These are phyloP conservation scores for Suhomyces bolitotheri DNA, from an alignment of 1,139 yeast species.

Conservation along the genomic window DNA sequence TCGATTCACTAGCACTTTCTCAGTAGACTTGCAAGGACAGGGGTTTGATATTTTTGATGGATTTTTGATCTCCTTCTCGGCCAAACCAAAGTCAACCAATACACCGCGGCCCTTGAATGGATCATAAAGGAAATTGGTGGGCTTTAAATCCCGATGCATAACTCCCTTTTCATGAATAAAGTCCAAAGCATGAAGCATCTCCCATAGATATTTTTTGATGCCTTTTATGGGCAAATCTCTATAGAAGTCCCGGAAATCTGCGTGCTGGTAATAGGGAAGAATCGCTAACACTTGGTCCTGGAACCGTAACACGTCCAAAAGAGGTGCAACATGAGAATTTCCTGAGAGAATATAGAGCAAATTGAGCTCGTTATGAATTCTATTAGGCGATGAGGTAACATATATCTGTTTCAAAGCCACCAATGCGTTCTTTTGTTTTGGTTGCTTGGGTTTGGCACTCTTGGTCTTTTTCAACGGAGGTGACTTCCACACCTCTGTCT, in stretches of 20 bases:
- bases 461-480: slow-evolving; percentile 40
- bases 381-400: slow-evolving; percentile 90
- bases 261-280: slow-evolving; percentile 86
- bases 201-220: slow-evolving; percentile 76
- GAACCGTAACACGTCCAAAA: slow-evolving; percentile 80
- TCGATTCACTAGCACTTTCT: slow-evolving; percentile 22
- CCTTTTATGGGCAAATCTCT: slow-evolving; percentile 78
- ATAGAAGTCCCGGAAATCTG: slow-evolving; percentile 86
- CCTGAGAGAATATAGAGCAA: slow-evolving; percentile 69
- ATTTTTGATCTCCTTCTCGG: slow-evolving; percentile 50
- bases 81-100: slow-evolving; percentile 89
- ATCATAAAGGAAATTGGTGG: slow-evolving; percentile 83
- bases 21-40: slow-evolving; percentile 19
- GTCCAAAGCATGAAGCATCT: slow-evolving; percentile 70
- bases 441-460: slow-evolving; percentile 12
- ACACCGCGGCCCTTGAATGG: slow-evolving; percentile 77
- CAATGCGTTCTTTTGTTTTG: slow-evolving; percentile 43
- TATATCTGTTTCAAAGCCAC: slow-evolving; percentile 94
- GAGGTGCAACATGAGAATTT: slow-evolving; percentile 77
- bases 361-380: slow-evolving; percentile 85
- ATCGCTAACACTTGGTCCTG: slow-evolving; percentile 94
- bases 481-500: slow-evolving; percentile 47
- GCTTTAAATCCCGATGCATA: slow-evolving; percentile 88
- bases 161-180: slow-evolving; percentile 76
- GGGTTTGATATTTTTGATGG: slow-evolving; percentile 20